Conservation (phyloP, 176 grass and related monocot species). For the Triticum monococcum region DNA sequence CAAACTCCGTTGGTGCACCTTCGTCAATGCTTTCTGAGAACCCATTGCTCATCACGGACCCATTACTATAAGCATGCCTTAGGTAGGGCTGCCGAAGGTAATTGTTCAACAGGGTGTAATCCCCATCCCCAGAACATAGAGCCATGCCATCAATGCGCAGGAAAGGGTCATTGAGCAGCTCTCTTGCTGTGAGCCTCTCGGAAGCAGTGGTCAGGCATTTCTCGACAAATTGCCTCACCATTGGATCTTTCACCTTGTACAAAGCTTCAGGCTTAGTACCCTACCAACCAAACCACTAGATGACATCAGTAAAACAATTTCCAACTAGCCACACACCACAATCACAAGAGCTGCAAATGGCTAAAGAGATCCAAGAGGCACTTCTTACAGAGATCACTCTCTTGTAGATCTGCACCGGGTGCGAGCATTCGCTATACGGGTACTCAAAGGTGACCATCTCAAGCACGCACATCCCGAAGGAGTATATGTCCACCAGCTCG, state of each 20-base stretch:
- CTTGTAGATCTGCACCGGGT: slow-evolving; percentile 96
- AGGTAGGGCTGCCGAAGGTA: slow-evolving; percentile 40
- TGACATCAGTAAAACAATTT: slow-evolving; percentile 35
- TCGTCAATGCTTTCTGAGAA: slow-evolving; percentile 48
- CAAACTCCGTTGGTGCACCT: slow-evolving; percentile 38
- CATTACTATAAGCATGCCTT: slow-evolving; percentile 48
- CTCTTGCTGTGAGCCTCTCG: slow-evolving; percentile 58
- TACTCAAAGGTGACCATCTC: slow-evolving; percentile 99
- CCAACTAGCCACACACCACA: background rate
- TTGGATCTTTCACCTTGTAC: slow-evolving; percentile 70
- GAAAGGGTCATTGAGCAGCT: slow-evolving; percentile 83
- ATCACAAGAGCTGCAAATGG: background rate
- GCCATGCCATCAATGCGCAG: slow-evolving; percentile 47
- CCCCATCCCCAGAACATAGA: slow-evolving; percentile 25
- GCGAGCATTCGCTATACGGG: slow-evolving; percentile 84
- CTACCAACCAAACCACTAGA: slow-evolving; percentile 48
- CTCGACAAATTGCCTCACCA: slow-evolving; percentile 71
- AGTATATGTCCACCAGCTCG: slow-evolving; percentile 95
- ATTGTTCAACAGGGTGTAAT: slow-evolving; percentile 22
- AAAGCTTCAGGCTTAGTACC: slow-evolving; percentile 83
- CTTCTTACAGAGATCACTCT: slow-evolving; percentile 91
- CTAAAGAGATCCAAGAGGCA: background rate
- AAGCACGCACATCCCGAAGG: slow-evolving; percentile 94
- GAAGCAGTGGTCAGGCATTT: slow-evolving; percentile 70
- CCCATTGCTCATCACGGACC: slow-evolving; percentile 45